A percentile compares a stretch with the other conserved stretches of the same genome.
phyloP scores from a whole-genome alignment of 495 filamentous ascomycete genomes.

The Thermochaetoides thermophila region DNA sequence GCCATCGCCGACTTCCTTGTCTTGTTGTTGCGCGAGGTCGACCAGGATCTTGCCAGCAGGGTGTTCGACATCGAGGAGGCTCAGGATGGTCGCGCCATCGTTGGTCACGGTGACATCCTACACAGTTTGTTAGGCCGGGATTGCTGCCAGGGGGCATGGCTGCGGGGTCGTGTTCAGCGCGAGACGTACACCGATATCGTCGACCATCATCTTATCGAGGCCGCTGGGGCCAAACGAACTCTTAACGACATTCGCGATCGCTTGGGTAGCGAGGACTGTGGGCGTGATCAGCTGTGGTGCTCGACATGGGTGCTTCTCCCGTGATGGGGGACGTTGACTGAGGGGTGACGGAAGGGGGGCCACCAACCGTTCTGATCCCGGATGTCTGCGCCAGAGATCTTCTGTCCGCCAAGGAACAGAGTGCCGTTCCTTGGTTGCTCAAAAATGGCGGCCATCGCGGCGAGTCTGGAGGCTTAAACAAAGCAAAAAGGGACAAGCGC shows the following conservation, averaged over 20 bases:
- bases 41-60: slow-evolving; percentile 97
- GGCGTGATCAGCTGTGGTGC: slow-evolving; percentile 14
- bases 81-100: slow-evolving; percentile 93
- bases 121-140: slow-evolving; percentile 9
- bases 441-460: slow-evolving; percentile 73
- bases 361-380: slow-evolving; percentile 82
- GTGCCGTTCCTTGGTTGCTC: slow-evolving; percentile 80
- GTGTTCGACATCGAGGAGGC: slow-evolving; percentile 89
- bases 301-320: slow-evolving; percentile 1
- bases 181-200: slow-evolving; percentile 79
- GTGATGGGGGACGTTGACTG: no score
- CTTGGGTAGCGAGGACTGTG: slow-evolving; percentile 82
- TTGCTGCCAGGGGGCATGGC: slow-evolving; percentile 1
- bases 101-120: slow-evolving; percentile 99
- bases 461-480: slow-evolving; percentile 1
- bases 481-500: slow-evolving; percentile 1
- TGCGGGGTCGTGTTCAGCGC: slow-evolving; percentile 6
- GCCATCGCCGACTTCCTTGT: slow-evolving; percentile 96
- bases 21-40: slow-evolving; percentile 93
- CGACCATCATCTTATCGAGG: slow-evolving; percentile 99
- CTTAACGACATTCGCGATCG: slow-evolving; percentile 97
- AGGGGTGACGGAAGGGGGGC: no score
- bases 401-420: slow-evolving; percentile 81
- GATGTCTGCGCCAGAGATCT: slow-evolving; percentile 91
- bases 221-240: slow-evolving; percentile 96